A percentile compares a stretch with the other conserved stretches of the same genome.
Conservation (phyloP, 805 yeast species). For the Yarrowia deformans region DNA sequence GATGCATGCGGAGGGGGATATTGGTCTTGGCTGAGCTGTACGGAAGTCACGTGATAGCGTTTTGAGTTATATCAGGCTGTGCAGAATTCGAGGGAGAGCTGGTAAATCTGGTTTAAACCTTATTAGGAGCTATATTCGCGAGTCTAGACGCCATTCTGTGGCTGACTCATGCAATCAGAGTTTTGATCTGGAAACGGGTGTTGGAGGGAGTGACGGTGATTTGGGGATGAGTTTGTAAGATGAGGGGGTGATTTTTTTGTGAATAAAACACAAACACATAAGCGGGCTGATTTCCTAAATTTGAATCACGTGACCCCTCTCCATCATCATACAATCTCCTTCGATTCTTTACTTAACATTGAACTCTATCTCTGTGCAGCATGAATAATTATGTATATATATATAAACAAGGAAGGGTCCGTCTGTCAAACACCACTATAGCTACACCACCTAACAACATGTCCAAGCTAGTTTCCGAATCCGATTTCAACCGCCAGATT, state of each 20-base stretch:
- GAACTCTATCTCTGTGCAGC: neutral
- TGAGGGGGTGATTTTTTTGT: neutral
- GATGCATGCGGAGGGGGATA: slow-evolving; percentile 10
- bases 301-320: neutral
- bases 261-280: neutral
- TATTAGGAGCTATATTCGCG: neutral
- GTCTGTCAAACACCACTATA: neutral
- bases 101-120: neutral
- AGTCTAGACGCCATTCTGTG: neutral
- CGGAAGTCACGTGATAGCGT: neutral
- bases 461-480: slow-evolving; percentile 16
- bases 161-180: neutral
- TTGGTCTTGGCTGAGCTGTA: slow-evolving; percentile 4
- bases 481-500: slow-evolving; percentile 11
- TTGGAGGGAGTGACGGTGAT: neutral
- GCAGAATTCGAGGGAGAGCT: neutral
- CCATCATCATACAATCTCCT: neutral
- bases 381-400: slow-evolving; percentile 1
- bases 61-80: no score
- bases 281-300: neutral
- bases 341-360: neutral
- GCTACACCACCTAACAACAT: neutral
- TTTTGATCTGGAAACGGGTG: slow-evolving; percentile 2
- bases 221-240: neutral
- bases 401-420: neutral